A percentile compares a stretch with the other conserved stretches of the same genome.
These are phyloP conservation scores for Mallotus japonicus DNA, from an alignment of 441 rosid genomes.

Conservation along the genomic window DNA sequence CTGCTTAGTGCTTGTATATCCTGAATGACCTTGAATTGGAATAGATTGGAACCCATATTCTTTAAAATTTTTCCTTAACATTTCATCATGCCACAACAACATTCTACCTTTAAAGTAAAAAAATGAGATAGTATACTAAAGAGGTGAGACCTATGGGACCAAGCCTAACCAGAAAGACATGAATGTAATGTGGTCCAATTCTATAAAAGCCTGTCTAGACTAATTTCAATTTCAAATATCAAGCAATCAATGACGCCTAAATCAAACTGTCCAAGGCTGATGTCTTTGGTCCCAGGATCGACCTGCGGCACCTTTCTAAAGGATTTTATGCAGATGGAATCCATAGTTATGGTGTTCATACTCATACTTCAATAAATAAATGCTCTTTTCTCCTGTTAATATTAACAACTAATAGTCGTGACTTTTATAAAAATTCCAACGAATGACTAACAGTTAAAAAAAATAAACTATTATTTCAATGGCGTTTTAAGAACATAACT, in stretches of 20 bases:
- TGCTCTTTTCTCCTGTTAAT: too few species aligned
- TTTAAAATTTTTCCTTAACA: background rate
- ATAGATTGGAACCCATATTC: background rate
- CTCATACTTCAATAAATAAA: too few species aligned
- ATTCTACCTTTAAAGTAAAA: background rate
- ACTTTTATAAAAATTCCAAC: too few species aligned
- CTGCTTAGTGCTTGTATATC: background rate
- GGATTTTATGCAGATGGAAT: too few species aligned
- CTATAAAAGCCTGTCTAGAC: background rate
- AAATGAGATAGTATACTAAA: background rate
- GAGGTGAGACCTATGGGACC: background rate
- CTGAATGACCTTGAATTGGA: background rate
- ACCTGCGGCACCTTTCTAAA: too few species aligned
- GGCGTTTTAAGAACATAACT: background rate
- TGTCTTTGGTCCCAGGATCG: too few species aligned
- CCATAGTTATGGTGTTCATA: too few species aligned
- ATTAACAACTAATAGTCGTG: too few species aligned
- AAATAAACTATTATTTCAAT: background rate
- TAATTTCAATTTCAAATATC: background rate
- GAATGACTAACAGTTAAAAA: too few species aligned
- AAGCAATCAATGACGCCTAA: too few species aligned
- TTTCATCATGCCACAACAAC: background rate
- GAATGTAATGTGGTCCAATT: background rate
- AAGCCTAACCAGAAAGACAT: background rate
- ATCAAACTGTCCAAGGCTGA: too few species aligned